phyloP scores from a whole-genome alignment of 768 basidiomycete genomes.

The Phaffia australis region DNA sequence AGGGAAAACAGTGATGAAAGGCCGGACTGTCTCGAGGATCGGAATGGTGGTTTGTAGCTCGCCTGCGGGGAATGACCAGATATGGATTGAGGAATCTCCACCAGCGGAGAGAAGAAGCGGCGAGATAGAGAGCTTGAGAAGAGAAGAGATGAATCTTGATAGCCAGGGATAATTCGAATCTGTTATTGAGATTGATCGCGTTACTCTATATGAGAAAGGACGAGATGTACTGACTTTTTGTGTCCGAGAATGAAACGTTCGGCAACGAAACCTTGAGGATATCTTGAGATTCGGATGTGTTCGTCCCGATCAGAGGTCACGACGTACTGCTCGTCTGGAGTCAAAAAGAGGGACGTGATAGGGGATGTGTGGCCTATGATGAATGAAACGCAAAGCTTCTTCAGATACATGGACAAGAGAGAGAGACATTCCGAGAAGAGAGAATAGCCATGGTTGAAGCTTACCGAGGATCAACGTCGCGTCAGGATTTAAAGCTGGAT shows the following conservation, averaged over 20 bases:
- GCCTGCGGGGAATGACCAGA: slow-evolving; percentile 74
- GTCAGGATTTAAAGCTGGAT: slow-evolving; percentile 37
- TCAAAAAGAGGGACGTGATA: slow-evolving; percentile 61
- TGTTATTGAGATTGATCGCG: background rate
- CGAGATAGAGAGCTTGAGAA: slow-evolving; percentile 54
- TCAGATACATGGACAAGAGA: slow-evolving; percentile 7
- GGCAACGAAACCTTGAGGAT: slow-evolving; percentile 70
- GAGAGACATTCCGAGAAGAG: background rate
- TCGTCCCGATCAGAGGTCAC: slow-evolving; percentile 91
- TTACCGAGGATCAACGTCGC: slow-evolving; percentile 31
- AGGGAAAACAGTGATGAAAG: slow-evolving; percentile 41
- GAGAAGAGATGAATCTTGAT: slow-evolving; percentile 66
- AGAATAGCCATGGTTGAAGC: too few species aligned
- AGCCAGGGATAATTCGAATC: background rate
- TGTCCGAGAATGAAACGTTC: slow-evolving; percentile 82
- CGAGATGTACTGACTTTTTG: slow-evolving; percentile 49
- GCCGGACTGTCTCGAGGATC: slow-evolving; percentile 41
- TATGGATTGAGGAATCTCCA: slow-evolving; percentile 62
- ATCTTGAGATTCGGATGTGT: slow-evolving; percentile 85
- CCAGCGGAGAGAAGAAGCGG: slow-evolving; percentile 67
- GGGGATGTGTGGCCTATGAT: slow-evolving; percentile 70
- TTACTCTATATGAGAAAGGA: background rate
- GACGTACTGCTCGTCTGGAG: slow-evolving; percentile 55
- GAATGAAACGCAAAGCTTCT: background rate
- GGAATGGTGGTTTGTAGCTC: slow-evolving; percentile 46